Evolutionary conservation across 2,329 filamentous ascomycete species (phyloP).

Genomic region (Bipolaris cookei): DNA sequence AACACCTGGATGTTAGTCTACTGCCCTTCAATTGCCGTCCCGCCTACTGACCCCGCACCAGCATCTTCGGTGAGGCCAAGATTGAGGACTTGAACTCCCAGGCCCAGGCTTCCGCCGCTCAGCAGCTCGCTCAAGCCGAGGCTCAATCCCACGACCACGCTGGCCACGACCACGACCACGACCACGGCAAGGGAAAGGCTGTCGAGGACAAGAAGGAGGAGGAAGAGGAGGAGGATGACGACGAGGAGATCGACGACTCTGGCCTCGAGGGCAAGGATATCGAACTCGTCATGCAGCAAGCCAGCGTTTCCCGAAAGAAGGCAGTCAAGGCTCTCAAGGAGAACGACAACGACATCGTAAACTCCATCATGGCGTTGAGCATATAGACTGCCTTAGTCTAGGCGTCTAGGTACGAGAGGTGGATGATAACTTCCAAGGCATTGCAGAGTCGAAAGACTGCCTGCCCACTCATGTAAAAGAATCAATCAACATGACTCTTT

Average conservation of each 20-base stretch:
- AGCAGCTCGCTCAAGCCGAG: slow-evolving; percentile 85
- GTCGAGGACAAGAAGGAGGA: slow-evolving; percentile 65
- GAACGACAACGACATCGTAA: slow-evolving; percentile 99
- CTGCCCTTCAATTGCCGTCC: slow-evolving; percentile 11
- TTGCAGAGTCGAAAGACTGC: slow-evolving; percentile 20
- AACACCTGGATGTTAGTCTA: slow-evolving; percentile 98
- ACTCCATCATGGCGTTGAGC: slow-evolving; percentile 97
- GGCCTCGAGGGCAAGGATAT: slow-evolving; percentile 99
- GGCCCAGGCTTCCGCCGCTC: slow-evolving; percentile 92
- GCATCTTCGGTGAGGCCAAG: slow-evolving; percentile 99
- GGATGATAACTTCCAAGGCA: slow-evolving; percentile 25
- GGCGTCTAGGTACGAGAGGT: slow-evolving; percentile 17
- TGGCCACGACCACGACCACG: slow-evolving; percentile 75
- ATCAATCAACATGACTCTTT: slow-evolving; percentile 35
- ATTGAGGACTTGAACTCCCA: slow-evolving; percentile 99
- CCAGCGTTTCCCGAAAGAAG: slow-evolving; percentile 96
- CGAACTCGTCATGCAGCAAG: slow-evolving; percentile 98
- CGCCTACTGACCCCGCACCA: slow-evolving; percentile 52
- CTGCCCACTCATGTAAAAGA: slow-evolving; percentile 33
- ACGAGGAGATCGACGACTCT: slow-evolving; percentile 91
- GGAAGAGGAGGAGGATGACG: slow-evolving; percentile 71
- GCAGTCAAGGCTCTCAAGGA: slow-evolving; percentile 98
- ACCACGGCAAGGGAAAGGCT: slow-evolving; percentile 69
- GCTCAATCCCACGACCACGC: slow-evolving; percentile 69
- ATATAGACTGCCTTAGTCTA: slow-evolving; percentile 51